Base-by-base conservation (phyloP, 2,329 filamentous ascomycete genomes). In the Cordyceps farinosa region DNA sequence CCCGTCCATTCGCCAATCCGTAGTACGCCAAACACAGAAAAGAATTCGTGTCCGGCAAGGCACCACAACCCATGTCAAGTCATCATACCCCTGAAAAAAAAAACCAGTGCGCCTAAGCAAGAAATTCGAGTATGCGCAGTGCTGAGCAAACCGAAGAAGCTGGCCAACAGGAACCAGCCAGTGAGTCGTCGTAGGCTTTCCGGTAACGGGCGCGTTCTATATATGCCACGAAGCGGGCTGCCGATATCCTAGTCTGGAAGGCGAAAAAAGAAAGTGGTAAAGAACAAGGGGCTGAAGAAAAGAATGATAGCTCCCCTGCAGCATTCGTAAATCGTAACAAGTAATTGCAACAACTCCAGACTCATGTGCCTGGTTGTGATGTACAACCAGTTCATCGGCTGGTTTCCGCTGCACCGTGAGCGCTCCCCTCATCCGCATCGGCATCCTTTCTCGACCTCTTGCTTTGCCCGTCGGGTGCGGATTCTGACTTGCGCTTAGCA, bases 401-500 rank as follows among this genome's bases (percentile, higher is more conserved):
- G 62, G 79, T 77, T 50, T 78, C 75, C 63, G 51, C 27, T n/a
- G 60, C 51, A 30, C 79, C 77, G 44, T 78, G 73, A 61, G 51
- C 51, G 4, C 6, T 45, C 2, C 77, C 78, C 40, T 80, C 78
- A 45, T 79, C 78, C n/a, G 78, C 78, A 13, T 79, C 77, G 34
- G 74, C 72, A 52, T 74, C 71, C 53, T 86, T 79, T 68, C 80
- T 82, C 66, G 82, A 78, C 76, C 82, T 86, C 74, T 88, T 89
- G 69, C 79, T 82, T 36, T 83, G 77, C 38, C 77, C 77, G 27
- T 72, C 74, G 17, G 76, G 77, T 61, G 77, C 77, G 36, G 77
- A 76, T 64, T 85, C 83, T 7, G 85, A 85, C 74, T 88, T 88
- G 69, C 86, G 81, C 76, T 89, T 89, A 40, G 79, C 80, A 62